These are phyloP conservation scores for Helicocarpus griseus DNA, from an alignment of 2,329 filamentous ascomycete species.

Conservation along the genomic window DNA sequence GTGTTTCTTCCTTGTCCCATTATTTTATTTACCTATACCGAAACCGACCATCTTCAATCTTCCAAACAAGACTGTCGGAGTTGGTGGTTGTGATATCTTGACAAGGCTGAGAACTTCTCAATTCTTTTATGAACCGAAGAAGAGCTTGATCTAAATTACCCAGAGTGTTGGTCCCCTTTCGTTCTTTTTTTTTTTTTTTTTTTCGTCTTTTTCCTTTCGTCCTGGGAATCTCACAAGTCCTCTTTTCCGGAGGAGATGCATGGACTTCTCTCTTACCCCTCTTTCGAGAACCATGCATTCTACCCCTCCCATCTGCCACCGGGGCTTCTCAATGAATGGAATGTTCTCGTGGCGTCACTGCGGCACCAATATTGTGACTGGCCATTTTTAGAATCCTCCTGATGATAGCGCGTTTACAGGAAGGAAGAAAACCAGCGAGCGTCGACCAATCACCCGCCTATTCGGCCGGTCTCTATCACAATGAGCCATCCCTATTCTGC, in stretches of 20 bases:
- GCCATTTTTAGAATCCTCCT: constrained; percentile 2
- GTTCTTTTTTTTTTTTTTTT: too few species aligned
- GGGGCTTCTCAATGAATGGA: background rate
- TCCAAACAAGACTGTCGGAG: background rate
- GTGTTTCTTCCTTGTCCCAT: background rate
- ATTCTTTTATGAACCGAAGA: background rate
- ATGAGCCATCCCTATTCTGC: constrained; percentile 21
- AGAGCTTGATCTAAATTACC: background rate
- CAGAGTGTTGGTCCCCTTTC: background rate
- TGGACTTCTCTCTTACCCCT: background rate
- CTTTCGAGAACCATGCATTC: background rate
- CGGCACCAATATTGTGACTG: constrained; percentile 1
- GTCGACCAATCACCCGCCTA: background rate
- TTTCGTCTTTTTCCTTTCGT: background rate
- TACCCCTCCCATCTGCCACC: background rate
- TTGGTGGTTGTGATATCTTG: background rate
- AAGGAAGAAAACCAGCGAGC: background rate
- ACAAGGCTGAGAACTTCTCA: background rate
- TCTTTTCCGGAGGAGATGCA: background rate
- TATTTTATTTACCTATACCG: background rate
- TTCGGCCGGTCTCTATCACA: constrained; percentile 11
- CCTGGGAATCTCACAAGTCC: background rate
- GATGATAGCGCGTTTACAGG: background rate
- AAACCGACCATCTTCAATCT: background rate
- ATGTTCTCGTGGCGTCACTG: background rate